phyloP scores from a whole-genome alignment of 1,284 basidiomycete species.

The Sporisorium reilianum region DNA sequence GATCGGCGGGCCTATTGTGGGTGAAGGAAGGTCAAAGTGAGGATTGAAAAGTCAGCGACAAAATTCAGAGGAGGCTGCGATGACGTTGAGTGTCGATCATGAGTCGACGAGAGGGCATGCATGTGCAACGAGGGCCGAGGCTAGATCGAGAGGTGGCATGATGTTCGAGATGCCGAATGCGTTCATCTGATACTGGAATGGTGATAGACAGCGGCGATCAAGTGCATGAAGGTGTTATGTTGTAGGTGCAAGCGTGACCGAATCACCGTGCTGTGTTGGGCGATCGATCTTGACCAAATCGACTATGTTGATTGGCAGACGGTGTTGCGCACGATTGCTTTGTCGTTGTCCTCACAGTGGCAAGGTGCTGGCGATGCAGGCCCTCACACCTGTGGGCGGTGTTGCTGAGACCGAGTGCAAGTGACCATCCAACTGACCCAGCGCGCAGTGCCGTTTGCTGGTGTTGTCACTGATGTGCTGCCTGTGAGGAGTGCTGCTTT shows the following conservation, averaged over 20 bases:
- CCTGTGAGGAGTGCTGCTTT: not conserved
- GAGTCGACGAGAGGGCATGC: not conserved
- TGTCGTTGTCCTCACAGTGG: not conserved
- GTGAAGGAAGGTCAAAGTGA: not conserved
- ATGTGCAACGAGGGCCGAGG: conserved; percentile 5
- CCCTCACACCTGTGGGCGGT: no score
- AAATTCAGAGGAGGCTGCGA: not conserved
- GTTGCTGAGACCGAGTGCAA: not conserved
- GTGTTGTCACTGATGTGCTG: not conserved
- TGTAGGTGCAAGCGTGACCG: not conserved
- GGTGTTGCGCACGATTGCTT: not conserved
- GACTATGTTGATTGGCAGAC: not conserved
- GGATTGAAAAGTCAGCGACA: conserved; percentile 13
- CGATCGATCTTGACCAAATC: not conserved
- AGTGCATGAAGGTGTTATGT: not conserved
- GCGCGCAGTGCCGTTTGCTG: not conserved
- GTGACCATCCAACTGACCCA: not conserved
- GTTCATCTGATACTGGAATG: not conserved
- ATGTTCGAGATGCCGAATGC: not conserved
- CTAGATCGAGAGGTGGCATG: not conserved
- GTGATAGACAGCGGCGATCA: not conserved
- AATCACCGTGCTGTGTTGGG: not conserved
- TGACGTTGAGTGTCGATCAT: not conserved
- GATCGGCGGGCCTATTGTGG: conserved; percentile 74
- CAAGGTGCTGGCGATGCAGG: not conserved